A percentile compares a stretch with the other conserved stretches of the same genome.
Conservation (phyloP, 768 basidiomycete genomes). For the Sporobolomyces pararoseus region DNA sequence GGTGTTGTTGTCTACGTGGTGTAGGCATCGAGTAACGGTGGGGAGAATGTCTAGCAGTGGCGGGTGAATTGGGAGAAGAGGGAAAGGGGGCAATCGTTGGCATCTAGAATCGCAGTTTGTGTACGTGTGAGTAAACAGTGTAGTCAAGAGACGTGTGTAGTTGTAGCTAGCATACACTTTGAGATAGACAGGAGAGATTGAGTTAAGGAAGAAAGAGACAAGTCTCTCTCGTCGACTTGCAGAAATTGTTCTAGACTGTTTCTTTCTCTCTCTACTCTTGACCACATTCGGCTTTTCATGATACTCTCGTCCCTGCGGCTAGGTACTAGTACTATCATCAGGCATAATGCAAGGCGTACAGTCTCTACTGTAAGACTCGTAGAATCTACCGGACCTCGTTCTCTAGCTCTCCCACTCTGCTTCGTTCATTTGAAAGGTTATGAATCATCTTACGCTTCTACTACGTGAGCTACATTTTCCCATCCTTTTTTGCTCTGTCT, state of each 20-base stretch:
- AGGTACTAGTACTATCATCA: no score
- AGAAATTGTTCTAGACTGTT: background rate
- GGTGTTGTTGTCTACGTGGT: background rate
- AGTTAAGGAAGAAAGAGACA: background rate
- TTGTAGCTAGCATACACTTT: background rate
- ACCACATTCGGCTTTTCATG: no score
- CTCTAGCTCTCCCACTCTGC: conserved; percentile 36
- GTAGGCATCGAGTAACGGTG: background rate
- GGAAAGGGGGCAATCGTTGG: no score
- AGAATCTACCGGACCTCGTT: background rate
- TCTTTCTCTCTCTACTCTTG: no score
- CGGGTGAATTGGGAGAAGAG: background rate
- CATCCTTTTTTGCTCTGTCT: no score
- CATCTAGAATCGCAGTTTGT: no score
- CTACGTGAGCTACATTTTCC: no score
- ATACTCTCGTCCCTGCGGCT: no score
- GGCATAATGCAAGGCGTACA: no score
- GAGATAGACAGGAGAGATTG: background rate
- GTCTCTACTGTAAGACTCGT: conserved; percentile 16
- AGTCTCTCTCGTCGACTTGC: no score
- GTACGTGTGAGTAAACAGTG: background rate
- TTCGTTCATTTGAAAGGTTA: conserved; percentile 23
- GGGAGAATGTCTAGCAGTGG: conserved; percentile 1
- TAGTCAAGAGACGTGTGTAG: background rate
- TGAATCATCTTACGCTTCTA: background rate